A percentile compares a stretch with the other conserved stretches of the same genome.
These are phyloP conservation scores for Salix udensis DNA, from an alignment of 345 rosid species.

Conservation along the genomic window DNA sequence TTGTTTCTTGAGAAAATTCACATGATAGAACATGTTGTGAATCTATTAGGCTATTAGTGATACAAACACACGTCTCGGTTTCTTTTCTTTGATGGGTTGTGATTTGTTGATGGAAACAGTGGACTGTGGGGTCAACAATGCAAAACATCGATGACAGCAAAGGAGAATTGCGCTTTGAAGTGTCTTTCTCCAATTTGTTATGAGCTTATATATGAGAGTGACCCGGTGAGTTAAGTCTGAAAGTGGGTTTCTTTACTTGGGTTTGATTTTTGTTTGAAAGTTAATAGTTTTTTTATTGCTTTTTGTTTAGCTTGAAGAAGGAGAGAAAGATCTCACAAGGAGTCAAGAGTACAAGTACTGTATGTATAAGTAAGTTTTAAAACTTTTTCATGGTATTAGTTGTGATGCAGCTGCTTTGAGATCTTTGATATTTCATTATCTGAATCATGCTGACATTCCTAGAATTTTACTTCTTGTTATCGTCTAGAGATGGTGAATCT, in stretches of 20 bases:
- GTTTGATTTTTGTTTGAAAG: not conserved
- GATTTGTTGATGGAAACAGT: constrained; percentile 32
- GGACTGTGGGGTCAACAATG: constrained; percentile 82
- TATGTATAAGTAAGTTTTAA: constrained; percentile 65
- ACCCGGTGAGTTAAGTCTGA: constrained; percentile 50
- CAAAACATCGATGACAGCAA: constrained; percentile 54
- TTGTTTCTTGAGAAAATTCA: not conserved
- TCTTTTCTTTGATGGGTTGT: not conserved
- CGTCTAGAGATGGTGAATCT: not conserved
- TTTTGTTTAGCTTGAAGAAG: constrained; percentile 68
- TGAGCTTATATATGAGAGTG: constrained; percentile 66
- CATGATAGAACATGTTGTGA: not conserved
- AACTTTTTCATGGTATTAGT: not conserved
- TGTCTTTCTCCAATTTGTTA: constrained; percentile 76
- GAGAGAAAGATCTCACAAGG: constrained; percentile 65
- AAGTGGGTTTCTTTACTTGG: not conserved
- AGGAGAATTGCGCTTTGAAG: constrained; percentile 74
- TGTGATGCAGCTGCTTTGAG: not conserved
- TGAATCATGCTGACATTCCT: not conserved
- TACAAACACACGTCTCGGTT: not conserved
- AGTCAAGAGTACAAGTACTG: constrained; percentile 83
- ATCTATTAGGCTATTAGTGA: too few relatives aligned
- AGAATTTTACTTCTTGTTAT: not conserved
- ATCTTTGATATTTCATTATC: not conserved
- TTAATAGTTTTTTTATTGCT: not conserved